A percentile compares a stretch with the other conserved stretches of the same genome.
Conservation (phyloP, 2,329 filamentous ascomycete species). For the Diaporthe batatas region DNA sequence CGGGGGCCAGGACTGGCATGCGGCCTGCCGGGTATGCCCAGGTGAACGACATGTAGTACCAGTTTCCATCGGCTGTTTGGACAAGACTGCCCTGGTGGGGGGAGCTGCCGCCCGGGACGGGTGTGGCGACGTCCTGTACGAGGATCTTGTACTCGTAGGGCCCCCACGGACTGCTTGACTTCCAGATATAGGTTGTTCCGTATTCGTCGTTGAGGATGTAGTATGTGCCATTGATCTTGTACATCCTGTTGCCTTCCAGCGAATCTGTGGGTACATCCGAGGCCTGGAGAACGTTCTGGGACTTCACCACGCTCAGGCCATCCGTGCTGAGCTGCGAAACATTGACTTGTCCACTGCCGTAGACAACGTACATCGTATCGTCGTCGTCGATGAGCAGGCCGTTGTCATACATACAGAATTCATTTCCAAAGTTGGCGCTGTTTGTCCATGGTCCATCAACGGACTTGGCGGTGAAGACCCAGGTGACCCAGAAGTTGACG, state of each 20-base stretch:
- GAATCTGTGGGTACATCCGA: conserved; percentile 51
- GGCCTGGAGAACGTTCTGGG: conserved; percentile 58
- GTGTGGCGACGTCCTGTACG: conserved; percentile 56
- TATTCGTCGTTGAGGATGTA: conserved; percentile 66
- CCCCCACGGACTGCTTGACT: conserved; percentile 63
- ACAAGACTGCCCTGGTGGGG: conserved; percentile 70
- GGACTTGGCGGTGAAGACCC: conserved; percentile 63
- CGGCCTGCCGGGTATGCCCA: conserved; percentile 69
- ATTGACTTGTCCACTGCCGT: conserved; percentile 62
- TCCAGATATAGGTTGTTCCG: conserved; percentile 62
- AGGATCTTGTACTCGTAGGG: conserved; percentile 64
- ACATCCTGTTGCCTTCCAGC: conserved; percentile 68
- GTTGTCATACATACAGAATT: conserved; percentile 68
- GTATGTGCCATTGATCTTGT: conserved; percentile 68
- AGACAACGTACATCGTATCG: conserved; percentile 70
- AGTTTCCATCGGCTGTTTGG: conserved; percentile 63
- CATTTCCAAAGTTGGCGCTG: conserved; percentile 50
- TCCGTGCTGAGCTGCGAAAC: conserved; percentile 66
- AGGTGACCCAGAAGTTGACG: conserved; percentile 63
- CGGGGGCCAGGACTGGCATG: conserved; percentile 68
- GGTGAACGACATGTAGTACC: conserved; percentile 72
- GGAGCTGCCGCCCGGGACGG: conserved; percentile 59
- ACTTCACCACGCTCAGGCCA: conserved; percentile 59
- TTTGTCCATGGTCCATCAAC: conserved; percentile 60
- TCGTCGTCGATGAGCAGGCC: conserved; percentile 71